Evolutionary conservation across 1,139 yeast genomes (phyloP).

Genomic region (Taphrina deformans): DNA sequence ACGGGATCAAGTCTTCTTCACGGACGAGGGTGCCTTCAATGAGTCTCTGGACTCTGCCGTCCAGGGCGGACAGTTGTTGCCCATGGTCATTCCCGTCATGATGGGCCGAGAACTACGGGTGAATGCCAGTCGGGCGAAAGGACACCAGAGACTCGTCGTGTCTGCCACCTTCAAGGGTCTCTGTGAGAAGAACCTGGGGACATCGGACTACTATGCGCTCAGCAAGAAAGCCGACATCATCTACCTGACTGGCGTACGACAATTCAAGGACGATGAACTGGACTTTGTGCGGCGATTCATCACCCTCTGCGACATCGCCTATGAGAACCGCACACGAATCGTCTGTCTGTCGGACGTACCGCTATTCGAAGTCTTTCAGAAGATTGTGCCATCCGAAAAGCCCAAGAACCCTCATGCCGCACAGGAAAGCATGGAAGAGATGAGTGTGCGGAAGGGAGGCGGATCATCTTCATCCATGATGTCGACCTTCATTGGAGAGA

Average conservation of each 20-base stretch:
- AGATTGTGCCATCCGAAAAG: conserved; percentile 11
- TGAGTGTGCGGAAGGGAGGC: conserved; percentile 29
- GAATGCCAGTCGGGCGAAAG: conserved; percentile 70
- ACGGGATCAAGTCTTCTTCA: conserved; percentile 77
- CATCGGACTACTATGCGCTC: conserved; percentile 86
- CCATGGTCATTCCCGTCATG: conserved; percentile 47
- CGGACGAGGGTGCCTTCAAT: conserved; percentile 63
- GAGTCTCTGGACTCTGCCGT: conserved; percentile 67
- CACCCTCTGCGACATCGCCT: conserved; percentile 91
- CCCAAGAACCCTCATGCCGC: neutral
- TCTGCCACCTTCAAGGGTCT: conserved; percentile 65
- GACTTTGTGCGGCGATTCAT: conserved; percentile 87
- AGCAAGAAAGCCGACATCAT: conserved; percentile 74
- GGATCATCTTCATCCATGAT: conserved; percentile 25
- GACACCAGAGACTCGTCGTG: conserved; percentile 79
- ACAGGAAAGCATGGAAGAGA: conserved; percentile 6
- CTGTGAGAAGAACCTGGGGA: conserved; percentile 83
- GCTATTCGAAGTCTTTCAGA: conserved; percentile 66
- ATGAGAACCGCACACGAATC: conserved; percentile 80
- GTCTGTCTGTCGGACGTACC: conserved; percentile 88
- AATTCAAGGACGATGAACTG: conserved; percentile 70
- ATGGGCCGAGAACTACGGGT: conserved; percentile 75
- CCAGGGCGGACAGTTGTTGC: conserved; percentile 63
- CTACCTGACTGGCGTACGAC: conserved; percentile 87
- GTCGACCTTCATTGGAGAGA: conserved; percentile 29